These are phyloP conservation scores for Eremothecium coryli DNA, from an alignment of 1,139 yeast species.

Conservation along the genomic window DNA sequence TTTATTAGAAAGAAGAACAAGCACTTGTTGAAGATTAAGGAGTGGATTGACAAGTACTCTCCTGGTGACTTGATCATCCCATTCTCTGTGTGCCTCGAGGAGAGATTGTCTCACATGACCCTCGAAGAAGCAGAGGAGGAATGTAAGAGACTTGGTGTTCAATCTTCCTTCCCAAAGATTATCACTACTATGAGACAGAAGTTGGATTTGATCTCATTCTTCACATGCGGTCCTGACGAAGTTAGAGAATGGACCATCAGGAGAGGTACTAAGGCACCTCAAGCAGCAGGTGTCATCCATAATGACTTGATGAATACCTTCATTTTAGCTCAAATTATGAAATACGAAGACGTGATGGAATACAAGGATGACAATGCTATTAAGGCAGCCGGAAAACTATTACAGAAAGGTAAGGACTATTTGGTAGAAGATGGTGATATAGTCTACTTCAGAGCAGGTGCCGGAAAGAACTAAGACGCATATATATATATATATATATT, in stretches of 20 bases:
- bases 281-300: constrained; percentile 83
- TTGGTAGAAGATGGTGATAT: constrained; percentile 89
- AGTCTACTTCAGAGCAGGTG: constrained; percentile 91
- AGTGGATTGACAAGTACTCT: constrained; percentile 91
- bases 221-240: constrained; percentile 79
- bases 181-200: constrained; percentile 76
- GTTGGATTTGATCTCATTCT: constrained; percentile 72
- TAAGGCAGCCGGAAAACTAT: constrained; percentile 86
- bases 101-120: constrained; percentile 78
- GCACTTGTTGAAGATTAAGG: constrained; percentile 80
- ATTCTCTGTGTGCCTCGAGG: constrained; percentile 86
- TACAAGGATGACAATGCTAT: constrained; percentile 76
- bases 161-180: constrained; percentile 82
- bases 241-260: constrained; percentile 88
- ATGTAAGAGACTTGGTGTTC: constrained; percentile 76
- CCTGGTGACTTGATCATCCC: constrained; percentile 96
- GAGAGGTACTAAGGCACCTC: constrained; percentile 77
- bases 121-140: constrained; percentile 91
- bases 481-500: not conserved
- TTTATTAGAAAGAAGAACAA: constrained; percentile 96
- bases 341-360: constrained; percentile 76
- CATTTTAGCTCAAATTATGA: constrained; percentile 75
- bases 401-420: constrained; percentile 94
- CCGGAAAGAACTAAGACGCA: constrained; percentile 60
- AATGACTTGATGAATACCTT: constrained; percentile 71